Percentiles rank a stretch among this genome's conserved stretches.
These are phyloP conservation scores for Tricholoma bakamatsutake DNA, from an alignment of 768 basidiomycete species.

Conservation along the genomic window DNA sequence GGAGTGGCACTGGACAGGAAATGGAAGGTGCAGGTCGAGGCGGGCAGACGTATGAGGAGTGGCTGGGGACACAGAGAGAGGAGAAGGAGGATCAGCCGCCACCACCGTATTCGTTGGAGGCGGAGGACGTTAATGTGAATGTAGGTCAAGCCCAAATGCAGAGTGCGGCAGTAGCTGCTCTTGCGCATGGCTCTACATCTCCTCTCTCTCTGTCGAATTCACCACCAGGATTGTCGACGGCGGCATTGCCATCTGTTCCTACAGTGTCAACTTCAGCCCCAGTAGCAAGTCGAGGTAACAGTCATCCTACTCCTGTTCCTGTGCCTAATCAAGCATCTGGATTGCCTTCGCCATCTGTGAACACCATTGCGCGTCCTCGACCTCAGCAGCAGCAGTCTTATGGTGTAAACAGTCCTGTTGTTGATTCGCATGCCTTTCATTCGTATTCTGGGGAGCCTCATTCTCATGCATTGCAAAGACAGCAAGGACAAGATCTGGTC, in stretches of 20 bases:
- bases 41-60: constrained; percentile 40
- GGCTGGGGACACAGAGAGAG: constrained; percentile 40
- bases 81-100: constrained; percentile 53
- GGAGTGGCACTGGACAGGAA: constrained; percentile 8
- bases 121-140: constrained; percentile 19
- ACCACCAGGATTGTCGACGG: constrained; percentile 1
- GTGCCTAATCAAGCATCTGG: constrained; percentile 6
- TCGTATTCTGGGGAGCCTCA: background rate
- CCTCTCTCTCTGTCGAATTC: background rate
- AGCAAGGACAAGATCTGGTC: constrained; percentile 20
- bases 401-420: background rate
- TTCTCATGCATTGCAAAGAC: background rate
- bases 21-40: constrained; percentile 9
- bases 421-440: background rate
- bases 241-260: background rate
- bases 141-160: constrained; percentile 3
- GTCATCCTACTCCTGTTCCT: background rate
- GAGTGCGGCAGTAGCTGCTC: constrained; percentile 1
- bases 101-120: constrained; percentile 63
- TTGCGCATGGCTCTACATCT: background rate
- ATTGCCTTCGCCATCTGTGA: constrained; percentile 9
- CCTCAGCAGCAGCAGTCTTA: constrained; percentile 7
- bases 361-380: constrained; percentile 11
- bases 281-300: background rate
- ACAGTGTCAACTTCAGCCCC: background rate